A percentile compares a stretch with the other conserved stretches of the same genome.
These are phyloP conservation scores for Clathrospora elynae DNA, from an alignment of 2,329 filamentous ascomycete genomes.

Conservation along the genomic window DNA sequence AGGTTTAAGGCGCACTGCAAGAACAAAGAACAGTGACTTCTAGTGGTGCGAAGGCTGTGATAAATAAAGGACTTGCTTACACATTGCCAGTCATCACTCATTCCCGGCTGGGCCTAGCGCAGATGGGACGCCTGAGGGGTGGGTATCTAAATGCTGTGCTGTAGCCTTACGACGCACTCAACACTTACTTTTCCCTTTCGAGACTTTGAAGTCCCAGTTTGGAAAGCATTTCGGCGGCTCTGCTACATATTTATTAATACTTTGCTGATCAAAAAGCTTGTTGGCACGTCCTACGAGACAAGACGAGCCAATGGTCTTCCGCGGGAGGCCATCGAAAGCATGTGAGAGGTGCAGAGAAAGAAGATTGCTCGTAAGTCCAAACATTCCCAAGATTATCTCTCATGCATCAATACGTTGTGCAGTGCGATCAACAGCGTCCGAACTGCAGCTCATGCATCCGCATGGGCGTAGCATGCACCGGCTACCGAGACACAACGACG, in stretches of 20 bases:
- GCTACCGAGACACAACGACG: constrained; percentile 32
- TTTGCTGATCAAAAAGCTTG: not conserved
- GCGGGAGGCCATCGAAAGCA: constrained; percentile 28
- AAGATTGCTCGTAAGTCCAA: constrained; percentile 16
- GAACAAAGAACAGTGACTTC: too few relatives aligned
- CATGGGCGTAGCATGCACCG: constrained; percentile 22
- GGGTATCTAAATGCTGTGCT: not conserved
- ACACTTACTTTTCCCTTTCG: not conserved
- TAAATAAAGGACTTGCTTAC: too few relatives aligned
- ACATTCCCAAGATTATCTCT: constrained; percentile 2
- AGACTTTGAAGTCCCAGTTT: not conserved
- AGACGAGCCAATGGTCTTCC: constrained; percentile 15
- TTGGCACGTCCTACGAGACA: not conserved
- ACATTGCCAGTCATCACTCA: not conserved
- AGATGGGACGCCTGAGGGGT: not conserved
- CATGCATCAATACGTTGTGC: not conserved
- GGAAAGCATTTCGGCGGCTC: not conserved
- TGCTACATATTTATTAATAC: not conserved
- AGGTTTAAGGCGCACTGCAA: too few relatives aligned
- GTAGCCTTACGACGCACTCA: not conserved
- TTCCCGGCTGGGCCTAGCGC: constrained; percentile 4
- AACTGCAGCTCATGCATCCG: constrained; percentile 32
- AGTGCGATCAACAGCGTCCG: constrained; percentile 34
- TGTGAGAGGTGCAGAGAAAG: constrained; percentile 26
- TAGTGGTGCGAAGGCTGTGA: too few relatives aligned